Evolutionary conservation across 2,329 filamentous ascomycete species (phyloP).

Genomic region (Botrytis medusae): DNA sequence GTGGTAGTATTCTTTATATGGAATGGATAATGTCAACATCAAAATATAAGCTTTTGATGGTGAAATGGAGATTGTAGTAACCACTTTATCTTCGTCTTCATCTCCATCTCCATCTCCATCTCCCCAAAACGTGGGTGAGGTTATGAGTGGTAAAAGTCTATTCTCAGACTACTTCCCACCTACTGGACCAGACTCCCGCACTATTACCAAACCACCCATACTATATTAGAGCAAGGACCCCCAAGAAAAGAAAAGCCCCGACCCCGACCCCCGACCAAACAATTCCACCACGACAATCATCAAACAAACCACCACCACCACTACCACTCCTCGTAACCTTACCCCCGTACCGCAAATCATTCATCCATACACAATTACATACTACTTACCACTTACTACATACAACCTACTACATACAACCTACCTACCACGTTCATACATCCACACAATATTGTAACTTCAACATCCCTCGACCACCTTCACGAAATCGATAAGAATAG

Average conservation of each 20-base stretch:
- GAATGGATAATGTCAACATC: not conserved
- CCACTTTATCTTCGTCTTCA: no score
- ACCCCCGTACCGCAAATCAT: not conserved
- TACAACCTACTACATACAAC: not conserved
- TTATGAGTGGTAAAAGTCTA: not conserved
- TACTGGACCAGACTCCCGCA: not conserved
- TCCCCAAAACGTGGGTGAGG: not conserved
- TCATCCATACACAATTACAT: not conserved
- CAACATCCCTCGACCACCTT: not conserved
- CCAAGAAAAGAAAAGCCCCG: not conserved
- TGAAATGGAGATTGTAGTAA: not conserved
- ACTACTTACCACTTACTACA: not conserved
- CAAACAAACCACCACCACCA: not conserved
- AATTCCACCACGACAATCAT: slow-evolving; percentile 2
- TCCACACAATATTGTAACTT: not conserved
- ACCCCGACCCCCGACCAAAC: not conserved
- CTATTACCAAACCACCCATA: not conserved
- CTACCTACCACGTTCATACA: not conserved
- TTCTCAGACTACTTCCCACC: not conserved
- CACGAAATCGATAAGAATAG: not conserved
- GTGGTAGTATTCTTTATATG: not conserved
- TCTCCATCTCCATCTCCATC: not conserved
- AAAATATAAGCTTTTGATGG: not conserved
- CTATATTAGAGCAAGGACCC: slow-evolving; percentile 1
- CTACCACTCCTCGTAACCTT: not conserved